Percentiles rank a stretch among this genome's conserved stretches.
These are phyloP conservation scores for Parastagonospora avenae DNA, from an alignment of 2,329 filamentous ascomycete species.

Conservation along the genomic window DNA sequence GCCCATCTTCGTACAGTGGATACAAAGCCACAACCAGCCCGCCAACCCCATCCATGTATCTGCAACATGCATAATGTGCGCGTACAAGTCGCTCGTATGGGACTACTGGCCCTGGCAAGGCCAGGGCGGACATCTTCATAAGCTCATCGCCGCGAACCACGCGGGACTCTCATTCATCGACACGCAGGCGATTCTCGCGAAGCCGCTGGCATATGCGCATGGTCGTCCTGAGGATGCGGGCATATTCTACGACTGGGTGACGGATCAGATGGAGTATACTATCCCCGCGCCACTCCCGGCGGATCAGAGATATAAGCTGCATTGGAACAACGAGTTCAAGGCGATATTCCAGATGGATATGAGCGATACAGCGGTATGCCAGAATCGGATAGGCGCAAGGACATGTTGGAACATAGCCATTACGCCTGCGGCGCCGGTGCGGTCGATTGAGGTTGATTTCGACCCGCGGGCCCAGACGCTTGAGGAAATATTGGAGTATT, in stretches of 20 bases:
- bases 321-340: constrained; percentile 4
- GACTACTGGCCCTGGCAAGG: background rate
- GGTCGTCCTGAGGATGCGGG: background rate
- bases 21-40: background rate
- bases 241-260: constrained; percentile 5
- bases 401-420: no score
- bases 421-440: no score
- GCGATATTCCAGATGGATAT: constrained; percentile 6
- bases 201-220: background rate
- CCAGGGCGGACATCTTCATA: background rate
- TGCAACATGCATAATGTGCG: constrained; percentile 1
- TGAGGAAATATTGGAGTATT: background rate
- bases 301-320: background rate
- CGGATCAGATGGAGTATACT: background rate
- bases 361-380: background rate
- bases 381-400: background rate
- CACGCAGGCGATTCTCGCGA: background rate
- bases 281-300: background rate
- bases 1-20: constrained; percentile 11
- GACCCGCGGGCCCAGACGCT: background rate
- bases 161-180: background rate
- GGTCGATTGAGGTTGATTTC: no score
- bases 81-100: background rate
- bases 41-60: background rate
- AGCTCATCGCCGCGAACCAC: background rate